Conservation (phyloP, 164 flowering plant genomes). For the Umbellularia californica region DNA sequence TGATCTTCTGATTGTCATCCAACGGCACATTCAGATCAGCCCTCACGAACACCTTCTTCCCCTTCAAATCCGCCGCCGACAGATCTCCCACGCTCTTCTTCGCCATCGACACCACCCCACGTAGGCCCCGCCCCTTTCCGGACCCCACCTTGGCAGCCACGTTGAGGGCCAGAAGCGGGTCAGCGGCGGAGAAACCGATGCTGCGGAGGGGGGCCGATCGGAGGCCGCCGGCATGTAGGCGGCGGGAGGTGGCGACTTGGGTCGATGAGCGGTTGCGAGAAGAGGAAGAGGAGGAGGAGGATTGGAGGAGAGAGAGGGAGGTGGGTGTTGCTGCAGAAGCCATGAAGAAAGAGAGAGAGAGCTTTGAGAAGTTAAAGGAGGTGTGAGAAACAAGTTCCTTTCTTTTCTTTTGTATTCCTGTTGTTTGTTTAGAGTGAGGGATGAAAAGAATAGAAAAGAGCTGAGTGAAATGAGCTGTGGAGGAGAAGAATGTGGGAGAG, state of each 20-base stretch:
- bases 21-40: conserved; percentile 78
- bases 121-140: conserved; percentile 9
- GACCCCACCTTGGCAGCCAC: conserved; percentile 28
- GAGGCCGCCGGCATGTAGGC: conserved; percentile 19
- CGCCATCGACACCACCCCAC: conserved; percentile 43
- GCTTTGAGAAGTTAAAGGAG: no score
- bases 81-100: conserved; percentile 84
- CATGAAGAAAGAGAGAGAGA: conserved; percentile 21
- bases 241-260: conserved; percentile 17
- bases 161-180: conserved; percentile 34
- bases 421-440: not conserved
- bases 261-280: conserved; percentile 22
- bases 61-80: conserved; percentile 56
- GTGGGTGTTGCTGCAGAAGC: conserved; percentile 55
- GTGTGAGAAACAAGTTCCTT: no score
- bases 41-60: conserved; percentile 76
- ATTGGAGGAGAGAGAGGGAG: conserved; percentile 33
- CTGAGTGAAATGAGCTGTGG: not conserved
- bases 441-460: not conserved
- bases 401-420: no score
- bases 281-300: conserved; percentile 6
- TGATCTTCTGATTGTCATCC: conserved; percentile 68
- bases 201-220: conserved; percentile 30
- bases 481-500: not conserved
- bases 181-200: conserved; percentile 45